Percentiles rank a stretch among this genome's conserved stretches.
These are phyloP conservation scores for Pyrus betulifolia DNA, from an alignment of 306 rosid genomes.

Conservation along the genomic window DNA sequence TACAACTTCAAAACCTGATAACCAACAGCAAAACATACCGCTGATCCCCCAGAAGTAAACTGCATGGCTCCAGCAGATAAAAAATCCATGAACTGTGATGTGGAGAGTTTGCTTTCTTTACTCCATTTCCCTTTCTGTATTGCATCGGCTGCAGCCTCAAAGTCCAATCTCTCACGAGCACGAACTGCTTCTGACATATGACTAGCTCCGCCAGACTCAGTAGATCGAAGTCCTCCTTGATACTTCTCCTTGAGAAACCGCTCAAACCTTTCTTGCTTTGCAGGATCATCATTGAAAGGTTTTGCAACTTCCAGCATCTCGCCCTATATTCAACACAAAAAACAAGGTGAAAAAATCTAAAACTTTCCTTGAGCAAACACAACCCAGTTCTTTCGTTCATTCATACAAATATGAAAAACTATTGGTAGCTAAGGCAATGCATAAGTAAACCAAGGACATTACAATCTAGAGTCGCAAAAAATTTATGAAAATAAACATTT, in stretches of 20 bases:
- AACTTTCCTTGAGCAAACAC: neutral
- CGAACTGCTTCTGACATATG: constrained; percentile 91
- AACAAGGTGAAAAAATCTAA: neutral
- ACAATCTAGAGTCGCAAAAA: neutral
- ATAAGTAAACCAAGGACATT: neutral
- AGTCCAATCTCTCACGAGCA: constrained; percentile 88
- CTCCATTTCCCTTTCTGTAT: constrained; percentile 57
- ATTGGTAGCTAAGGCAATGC: constrained; percentile 1
- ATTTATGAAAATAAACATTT: neutral
- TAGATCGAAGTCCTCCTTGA: constrained; percentile 82
- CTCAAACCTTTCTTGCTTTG: constrained; percentile 93
- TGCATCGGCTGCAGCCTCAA: constrained; percentile 94
- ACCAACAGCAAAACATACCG: constrained; percentile 43
- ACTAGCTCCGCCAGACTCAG: constrained; percentile 57
- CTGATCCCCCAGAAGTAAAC: constrained; percentile 72
- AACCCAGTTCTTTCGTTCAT: no score
- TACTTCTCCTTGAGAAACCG: constrained; percentile 80
- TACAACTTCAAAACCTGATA: constrained; percentile 19
- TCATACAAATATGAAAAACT: neutral
- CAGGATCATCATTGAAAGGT: constrained; percentile 86
- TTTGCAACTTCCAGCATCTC: constrained; percentile 44
- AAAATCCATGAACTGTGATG: constrained; percentile 42
- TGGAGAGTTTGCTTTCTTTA: constrained; percentile 46
- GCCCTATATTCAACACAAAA: constrained; percentile 28
- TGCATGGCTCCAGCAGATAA: constrained; percentile 62